A percentile compares a stretch with the other conserved stretches of the same genome.
Evolutionary conservation across 305 asterid species (phyloP).

Genomic region (Fraxinus angustifolia): DNA sequence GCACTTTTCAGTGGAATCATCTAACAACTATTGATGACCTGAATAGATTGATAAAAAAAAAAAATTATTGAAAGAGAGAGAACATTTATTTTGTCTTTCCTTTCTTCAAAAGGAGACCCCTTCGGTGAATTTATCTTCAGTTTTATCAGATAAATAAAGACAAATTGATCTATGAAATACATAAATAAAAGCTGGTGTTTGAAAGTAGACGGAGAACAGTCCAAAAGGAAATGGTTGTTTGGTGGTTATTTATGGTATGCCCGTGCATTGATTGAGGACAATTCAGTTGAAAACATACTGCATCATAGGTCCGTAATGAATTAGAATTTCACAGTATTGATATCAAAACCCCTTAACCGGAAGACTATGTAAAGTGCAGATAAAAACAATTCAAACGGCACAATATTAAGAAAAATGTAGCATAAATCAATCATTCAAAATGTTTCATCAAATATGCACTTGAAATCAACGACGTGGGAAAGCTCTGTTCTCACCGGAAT

Average conservation of each 20-base stretch:
- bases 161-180: not conserved
- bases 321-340: not conserved
- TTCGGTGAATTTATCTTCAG: not conserved
- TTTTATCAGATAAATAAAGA: not conserved
- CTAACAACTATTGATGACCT: not conserved
- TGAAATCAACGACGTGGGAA: not conserved
- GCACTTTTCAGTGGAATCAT: not conserved
- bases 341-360: not conserved
- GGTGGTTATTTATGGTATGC: not conserved
- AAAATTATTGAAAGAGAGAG: not conserved
- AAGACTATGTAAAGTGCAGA: not conserved
- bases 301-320: not conserved
- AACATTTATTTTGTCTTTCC: not conserved
- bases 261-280: not conserved
- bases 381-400: not conserved
- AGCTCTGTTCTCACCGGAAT: conserved; percentile 46
- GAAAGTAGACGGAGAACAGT: not conserved
- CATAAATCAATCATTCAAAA: not conserved
- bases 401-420: not conserved
- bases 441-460: not conserved
- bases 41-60: not conserved
- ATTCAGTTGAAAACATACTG: not conserved
- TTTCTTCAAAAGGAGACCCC: not conserved
- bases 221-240: not conserved
- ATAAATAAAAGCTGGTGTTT: not conserved